Conservation (phyloP, 2,329 filamentous ascomycete genomes). For the Coniochaeta hoffmannii region DNA sequence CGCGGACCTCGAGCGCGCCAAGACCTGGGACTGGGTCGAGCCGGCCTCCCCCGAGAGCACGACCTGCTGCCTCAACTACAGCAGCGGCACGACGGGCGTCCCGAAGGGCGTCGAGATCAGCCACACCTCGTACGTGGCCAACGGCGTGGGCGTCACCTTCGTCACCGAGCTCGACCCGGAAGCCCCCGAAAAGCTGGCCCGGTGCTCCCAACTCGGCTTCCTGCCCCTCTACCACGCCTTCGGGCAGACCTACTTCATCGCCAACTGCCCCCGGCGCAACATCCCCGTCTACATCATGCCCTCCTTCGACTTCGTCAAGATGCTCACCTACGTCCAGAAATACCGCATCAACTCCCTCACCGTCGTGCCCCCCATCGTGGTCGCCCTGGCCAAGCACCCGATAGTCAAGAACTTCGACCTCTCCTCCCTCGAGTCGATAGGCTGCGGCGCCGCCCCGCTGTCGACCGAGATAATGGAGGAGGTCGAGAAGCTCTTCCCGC, state of each 20-base stretch:
- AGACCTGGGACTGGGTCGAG: conserved; percentile 56
- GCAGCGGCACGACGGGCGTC: conserved; percentile 69
- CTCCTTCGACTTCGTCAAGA: conserved; percentile 65
- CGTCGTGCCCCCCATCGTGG: conserved; percentile 68
- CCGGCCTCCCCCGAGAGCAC: conserved; percentile 40
- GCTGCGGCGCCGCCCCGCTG: conserved; percentile 64
- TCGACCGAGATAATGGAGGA: conserved; percentile 48
- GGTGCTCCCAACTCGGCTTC: conserved; percentile 51
- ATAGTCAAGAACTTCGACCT: conserved; percentile 59
- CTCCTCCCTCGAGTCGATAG: conserved; percentile 52
- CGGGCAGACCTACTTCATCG: conserved; percentile 64
- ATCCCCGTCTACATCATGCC: conserved; percentile 72
- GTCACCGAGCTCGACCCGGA: conserved; percentile 38
- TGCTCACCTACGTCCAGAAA: conserved; percentile 60
- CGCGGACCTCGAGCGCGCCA: conserved; percentile 38
- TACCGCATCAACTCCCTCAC: conserved; percentile 61
- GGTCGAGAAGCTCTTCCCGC: conserved; percentile 48
- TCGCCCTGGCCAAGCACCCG: conserved; percentile 66
- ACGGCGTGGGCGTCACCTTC: conserved; percentile 53
- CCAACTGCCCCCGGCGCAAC: conserved; percentile 46
- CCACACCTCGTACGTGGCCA: conserved; percentile 70
- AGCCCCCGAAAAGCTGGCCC: conserved; percentile 29
- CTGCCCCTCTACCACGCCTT: conserved; percentile 72
- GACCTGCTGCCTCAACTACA: conserved; percentile 70
- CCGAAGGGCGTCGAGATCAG: conserved; percentile 80